phyloP scores from a whole-genome alignment of 2,329 filamentous ascomycete genomes.

The Ophiocordyceps camponoti-leonardi region DNA sequence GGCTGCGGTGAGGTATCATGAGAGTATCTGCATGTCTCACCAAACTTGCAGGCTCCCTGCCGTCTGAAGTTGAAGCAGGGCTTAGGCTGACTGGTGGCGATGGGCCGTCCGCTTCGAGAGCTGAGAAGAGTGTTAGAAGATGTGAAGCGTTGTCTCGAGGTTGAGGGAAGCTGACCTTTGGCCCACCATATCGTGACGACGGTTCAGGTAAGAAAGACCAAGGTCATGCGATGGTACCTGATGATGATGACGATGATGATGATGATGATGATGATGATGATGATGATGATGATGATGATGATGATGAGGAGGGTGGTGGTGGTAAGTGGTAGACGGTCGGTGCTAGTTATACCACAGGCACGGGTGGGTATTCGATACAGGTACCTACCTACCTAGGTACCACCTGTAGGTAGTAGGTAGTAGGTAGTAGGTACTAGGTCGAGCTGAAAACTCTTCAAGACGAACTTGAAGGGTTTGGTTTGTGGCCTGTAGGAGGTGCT shows the following conservation, averaged over 20 bases:
- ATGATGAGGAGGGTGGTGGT: not conserved
- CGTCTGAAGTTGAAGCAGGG: slow-evolving; percentile 1
- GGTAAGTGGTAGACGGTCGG: too few relatives aligned
- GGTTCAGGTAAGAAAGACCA: not conserved
- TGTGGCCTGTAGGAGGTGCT: too few relatives aligned
- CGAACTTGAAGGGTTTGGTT: too few relatives aligned
- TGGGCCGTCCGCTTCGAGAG: not conserved
- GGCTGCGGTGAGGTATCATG: not conserved
- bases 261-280: not conserved
- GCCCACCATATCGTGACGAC: not conserved
- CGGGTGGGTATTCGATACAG: too few relatives aligned
- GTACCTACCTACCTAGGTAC: too few relatives aligned
- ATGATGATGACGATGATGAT: not conserved
- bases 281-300: not conserved
- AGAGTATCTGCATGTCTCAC: slow-evolving; percentile 3
- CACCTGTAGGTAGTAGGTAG: too few relatives aligned
- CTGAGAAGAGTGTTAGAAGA: not conserved
- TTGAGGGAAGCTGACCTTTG: not conserved
- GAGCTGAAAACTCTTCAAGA: too few relatives aligned
- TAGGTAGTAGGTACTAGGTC: too few relatives aligned
- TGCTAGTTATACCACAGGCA: too few relatives aligned
- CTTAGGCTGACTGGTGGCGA: not conserved
- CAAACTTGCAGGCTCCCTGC: slow-evolving; percentile 4
- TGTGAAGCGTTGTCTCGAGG: not conserved
- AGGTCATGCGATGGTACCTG: not conserved